phyloP scores from a whole-genome alignment of 2,329 filamentous ascomycete species.

The Colletotrichum sp. region DNA sequence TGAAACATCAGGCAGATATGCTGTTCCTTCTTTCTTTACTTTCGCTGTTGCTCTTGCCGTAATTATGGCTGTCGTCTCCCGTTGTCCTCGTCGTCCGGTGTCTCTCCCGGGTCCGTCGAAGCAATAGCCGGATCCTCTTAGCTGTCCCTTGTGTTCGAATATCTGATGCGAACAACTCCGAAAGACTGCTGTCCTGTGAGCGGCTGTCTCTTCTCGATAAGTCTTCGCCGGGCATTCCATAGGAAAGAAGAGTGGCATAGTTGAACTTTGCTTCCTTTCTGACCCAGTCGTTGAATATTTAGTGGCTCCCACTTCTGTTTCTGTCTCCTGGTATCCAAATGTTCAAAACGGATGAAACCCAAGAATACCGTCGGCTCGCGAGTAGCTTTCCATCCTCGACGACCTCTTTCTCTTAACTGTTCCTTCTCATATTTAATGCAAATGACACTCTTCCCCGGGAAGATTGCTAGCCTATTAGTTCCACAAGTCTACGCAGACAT shows the following conservation, averaged over 20 bases:
- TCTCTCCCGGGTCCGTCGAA: not conserved
- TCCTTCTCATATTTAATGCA: not conserved
- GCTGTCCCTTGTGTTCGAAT: not conserved
- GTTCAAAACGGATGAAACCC: not conserved
- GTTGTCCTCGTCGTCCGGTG: not conserved
- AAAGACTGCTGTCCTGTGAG: not conserved
- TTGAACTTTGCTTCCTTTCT: not conserved
- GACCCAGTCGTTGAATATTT: not conserved
- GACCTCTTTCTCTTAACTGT: not conserved
- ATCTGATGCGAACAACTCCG: not conserved
- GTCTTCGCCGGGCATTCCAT: not conserved
- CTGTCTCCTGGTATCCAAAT: not conserved
- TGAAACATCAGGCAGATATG: not conserved
- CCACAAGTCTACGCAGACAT: not conserved
- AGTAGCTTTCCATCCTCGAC: not conserved
- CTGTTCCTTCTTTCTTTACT: rapidly evolving
- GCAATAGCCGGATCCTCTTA: not conserved
- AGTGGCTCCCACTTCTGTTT: not conserved
- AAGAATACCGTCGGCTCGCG: not conserved
- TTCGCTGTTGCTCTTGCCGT: not conserved
- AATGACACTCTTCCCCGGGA: not conserved
- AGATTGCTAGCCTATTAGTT: not conserved
- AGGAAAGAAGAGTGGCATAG: not conserved
- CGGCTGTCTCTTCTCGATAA: not conserved
- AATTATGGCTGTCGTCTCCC: not conserved